Conservation (phyloP, 2,329 filamentous ascomycete species). For the Phaeosphaeria sp. region DNA sequence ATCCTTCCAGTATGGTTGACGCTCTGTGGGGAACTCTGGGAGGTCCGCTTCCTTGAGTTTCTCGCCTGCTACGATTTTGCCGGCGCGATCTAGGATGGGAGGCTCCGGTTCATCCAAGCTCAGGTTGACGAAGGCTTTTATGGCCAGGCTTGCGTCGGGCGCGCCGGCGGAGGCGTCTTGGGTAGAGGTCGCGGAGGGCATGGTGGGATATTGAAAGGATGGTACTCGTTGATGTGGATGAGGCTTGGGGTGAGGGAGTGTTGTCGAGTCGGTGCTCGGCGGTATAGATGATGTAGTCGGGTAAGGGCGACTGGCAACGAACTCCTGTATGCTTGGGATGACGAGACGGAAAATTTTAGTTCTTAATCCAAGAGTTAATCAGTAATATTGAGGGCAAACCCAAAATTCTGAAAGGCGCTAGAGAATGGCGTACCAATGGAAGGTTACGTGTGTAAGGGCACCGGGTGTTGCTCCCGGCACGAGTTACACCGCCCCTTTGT, state of each 20-base stretch:
- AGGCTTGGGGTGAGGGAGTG: neutral
- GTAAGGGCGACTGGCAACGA: neutral
- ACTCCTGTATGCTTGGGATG: neutral
- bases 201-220: neutral
- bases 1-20: constrained; percentile 2
- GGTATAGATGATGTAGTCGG: no score
- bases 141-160: neutral
- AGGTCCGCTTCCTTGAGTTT: no score
- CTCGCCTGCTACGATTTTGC: no score
- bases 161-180: neutral
- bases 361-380: no score
- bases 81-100: no score
- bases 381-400: neutral
- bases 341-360: neutral
- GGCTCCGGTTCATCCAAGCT: no score
- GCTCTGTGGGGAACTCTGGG: neutral
- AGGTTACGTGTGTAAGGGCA: neutral
- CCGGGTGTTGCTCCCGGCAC: no score
- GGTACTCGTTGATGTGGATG: neutral
- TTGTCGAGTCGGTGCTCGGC: no score
- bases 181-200: neutral
- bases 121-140: neutral
- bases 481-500: neutral
- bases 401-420: neutral
- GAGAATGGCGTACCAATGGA: neutral